Evolutionary conservation across 192 early-diverging fungal genomes (phyloP), one percentile per base, ranked within the genome.

Genomic region (Paraglomus occultum): DNA sequence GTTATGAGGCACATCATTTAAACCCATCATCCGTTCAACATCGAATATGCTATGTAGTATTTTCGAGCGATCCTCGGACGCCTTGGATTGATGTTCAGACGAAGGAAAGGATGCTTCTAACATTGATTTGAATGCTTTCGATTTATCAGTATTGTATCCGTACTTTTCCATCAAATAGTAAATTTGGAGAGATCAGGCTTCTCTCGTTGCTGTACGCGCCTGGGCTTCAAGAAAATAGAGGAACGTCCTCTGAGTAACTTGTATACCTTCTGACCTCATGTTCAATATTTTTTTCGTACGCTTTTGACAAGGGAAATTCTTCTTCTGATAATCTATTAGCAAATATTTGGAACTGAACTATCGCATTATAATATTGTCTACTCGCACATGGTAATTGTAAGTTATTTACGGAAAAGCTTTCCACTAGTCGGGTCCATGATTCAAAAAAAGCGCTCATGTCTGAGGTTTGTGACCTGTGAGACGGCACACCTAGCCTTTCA

Each of bases 301-400:
- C 17, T 23, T 63, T 20, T 23, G 22, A 20, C 20, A 63, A 39
- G 15, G 61, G 61, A 47, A 63, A 63, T 63, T 63, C 61, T 18
- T 45, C n/a, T 15, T 22, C 18, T 31, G 10, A 23, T 31, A 63
- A 22, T 63, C 48, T 43, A 63, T 63, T 63, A 0, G 61, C n/a
- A 9, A 63, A 47, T 39, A 63, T 63, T 31, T 63, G 10, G 48
- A 63, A 63, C 23, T 46, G 45, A 63, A 63, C 23, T 17, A 48
- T 45, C 48, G 46, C 23, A 8, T 63, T 46, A 46, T 45, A 45
- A 63, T 63, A 46, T 31, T 31, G 31, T 31, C 31, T 31, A 31
- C 31, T 31, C 31, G 31, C 31, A 1, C 31, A 31, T 31, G 31
- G 31, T 31, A 31, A 31, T 31, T 31, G 31, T 3, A 31, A 31